Percentiles rank a stretch among this genome's conserved stretches.
phyloP scores from a whole-genome alignment of 2,329 filamentous ascomycete species.

The Colletotrichum acutatum region DNA sequence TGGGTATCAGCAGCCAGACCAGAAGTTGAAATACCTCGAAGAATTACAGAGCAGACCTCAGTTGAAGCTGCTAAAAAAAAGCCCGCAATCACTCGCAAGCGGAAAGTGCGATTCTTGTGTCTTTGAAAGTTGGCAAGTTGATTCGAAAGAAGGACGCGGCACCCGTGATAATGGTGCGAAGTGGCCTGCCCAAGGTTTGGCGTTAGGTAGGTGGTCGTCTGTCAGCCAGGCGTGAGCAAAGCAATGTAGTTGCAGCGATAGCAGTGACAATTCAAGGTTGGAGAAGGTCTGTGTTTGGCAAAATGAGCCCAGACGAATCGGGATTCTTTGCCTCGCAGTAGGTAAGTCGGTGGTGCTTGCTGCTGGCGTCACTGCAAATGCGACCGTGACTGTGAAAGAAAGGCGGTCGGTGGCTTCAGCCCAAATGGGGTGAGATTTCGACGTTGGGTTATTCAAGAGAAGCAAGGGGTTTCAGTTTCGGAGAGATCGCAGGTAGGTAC shows the following conservation, averaged over 20 bases:
- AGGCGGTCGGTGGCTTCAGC: conserved; percentile 33
- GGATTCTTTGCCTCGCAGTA: conserved; percentile 19
- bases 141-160: neutral
- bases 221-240: neutral
- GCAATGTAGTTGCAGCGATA: neutral
- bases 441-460: conserved; percentile 33
- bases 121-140: neutral
- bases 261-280: conserved; percentile 4
- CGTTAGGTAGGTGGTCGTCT: neutral
- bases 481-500: conserved; percentile 31
- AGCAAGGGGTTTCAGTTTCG: conserved; percentile 37
- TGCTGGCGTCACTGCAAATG: conserved; percentile 7
- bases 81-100: conserved; percentile 8
- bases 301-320: conserved; percentile 3
- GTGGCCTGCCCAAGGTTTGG: neutral
- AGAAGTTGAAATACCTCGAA: conserved; percentile 13
- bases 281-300: conserved; percentile 2
- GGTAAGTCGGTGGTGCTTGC: conserved; percentile 5
- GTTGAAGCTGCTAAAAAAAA: conserved; percentile 11
- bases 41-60: conserved; percentile 4
- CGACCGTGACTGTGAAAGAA: conserved; percentile 15
- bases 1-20: neutral
- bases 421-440: conserved; percentile 30
- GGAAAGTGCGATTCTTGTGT: neutral
- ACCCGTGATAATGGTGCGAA: neutral